Base-by-base conservation (phyloP, 2,329 filamentous ascomycete species). In the Talaromyces sp. region DNA sequence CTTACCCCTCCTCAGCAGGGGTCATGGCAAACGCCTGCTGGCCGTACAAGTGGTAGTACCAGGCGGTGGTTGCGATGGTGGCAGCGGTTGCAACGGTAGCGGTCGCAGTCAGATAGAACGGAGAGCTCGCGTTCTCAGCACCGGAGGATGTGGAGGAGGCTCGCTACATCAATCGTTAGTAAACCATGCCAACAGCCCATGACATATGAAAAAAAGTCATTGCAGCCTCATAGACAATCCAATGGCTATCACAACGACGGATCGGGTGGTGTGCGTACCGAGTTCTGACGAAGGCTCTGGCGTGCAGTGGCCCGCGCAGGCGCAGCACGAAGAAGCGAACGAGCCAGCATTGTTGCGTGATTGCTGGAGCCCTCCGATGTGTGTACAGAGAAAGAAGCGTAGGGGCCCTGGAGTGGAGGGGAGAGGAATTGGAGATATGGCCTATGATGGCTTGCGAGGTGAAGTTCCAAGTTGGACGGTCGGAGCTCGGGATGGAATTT, bases 21-120 rank as follows among this genome's bases (percentile, higher is more conserved):
- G 94, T 93, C 89, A 90, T 90, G 73, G 95, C 95, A 81, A 92
- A 87, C 69, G 91, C 90, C 74, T 90, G 89, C 74, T 91, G 88
- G 76, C 93, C 95, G 82, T 96, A 98, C 73, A 96, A 89, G 82
- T 97, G 92, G 81, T 94, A 96, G 85, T 97, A 98, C 93, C 93
- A 98, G 73, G 92, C 93, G 75, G 94, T 89, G 72, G 94, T 94
- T 74, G 93, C 93, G 81, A 92, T 84, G 74, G 94, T 92, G 77
- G 93, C 86, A 74, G 90, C 88, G 73, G 93, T 97, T 73, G 95
- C 93, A 77, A 91, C 91, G 75, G 88, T 87, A 77, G 92, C 92
- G 78, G 93, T 90, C 74, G 93, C 85, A 82, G 94, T 97, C 80
- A 95, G 85, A 82, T 89, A 89, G 81, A 91, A 89, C 74, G 90